These are phyloP conservation scores for Annulohypoxylon moriforme DNA, from an alignment of 495 filamentous ascomycete genomes.

Conservation along the genomic window DNA sequence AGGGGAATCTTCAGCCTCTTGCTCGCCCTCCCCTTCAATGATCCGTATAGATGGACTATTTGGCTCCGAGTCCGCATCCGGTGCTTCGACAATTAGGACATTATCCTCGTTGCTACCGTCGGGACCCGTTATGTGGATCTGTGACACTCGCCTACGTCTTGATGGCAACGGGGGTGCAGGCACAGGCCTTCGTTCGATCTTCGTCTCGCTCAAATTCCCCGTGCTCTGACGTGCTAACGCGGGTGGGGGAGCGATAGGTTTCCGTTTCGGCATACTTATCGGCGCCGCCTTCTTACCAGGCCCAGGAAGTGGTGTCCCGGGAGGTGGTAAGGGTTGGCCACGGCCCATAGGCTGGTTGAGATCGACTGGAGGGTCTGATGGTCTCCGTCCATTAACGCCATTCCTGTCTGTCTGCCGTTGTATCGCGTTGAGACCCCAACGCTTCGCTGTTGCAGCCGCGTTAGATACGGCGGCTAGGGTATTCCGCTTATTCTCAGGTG, in stretches of 20 bases:
- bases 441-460: constrained; percentile 81
- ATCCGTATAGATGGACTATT: constrained; percentile 57
- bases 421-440: constrained; percentile 83
- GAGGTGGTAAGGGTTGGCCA: constrained; percentile 79
- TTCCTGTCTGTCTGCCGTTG: constrained; percentile 63
- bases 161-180: constrained; percentile 55
- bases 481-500: constrained; percentile 53
- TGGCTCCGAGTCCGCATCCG: constrained; percentile 64
- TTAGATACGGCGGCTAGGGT: constrained; percentile 71
- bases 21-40: constrained; percentile 20
- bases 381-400: constrained; percentile 25
- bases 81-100: constrained; percentile 69
- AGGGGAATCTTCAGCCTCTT: constrained; percentile 21
- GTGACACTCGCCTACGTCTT: constrained; percentile 42
- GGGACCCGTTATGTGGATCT: constrained; percentile 40
- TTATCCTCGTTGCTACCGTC: constrained; percentile 55
- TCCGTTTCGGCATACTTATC: constrained; percentile 65
- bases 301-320: constrained; percentile 71
- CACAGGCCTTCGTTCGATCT: constrained; percentile 53
- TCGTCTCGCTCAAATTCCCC: constrained; percentile 39
- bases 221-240: constrained; percentile 42
- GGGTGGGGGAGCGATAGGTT: constrained; percentile 51
- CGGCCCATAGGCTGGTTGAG: constrained; percentile 77
- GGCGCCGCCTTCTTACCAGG: constrained; percentile 66
- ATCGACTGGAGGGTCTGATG: constrained; percentile 55